A percentile compares a stretch with the other conserved stretches of the same genome.
Conservation (phyloP, 108 stramenopile genomes). For the Licmophora abbreviata region DNA sequence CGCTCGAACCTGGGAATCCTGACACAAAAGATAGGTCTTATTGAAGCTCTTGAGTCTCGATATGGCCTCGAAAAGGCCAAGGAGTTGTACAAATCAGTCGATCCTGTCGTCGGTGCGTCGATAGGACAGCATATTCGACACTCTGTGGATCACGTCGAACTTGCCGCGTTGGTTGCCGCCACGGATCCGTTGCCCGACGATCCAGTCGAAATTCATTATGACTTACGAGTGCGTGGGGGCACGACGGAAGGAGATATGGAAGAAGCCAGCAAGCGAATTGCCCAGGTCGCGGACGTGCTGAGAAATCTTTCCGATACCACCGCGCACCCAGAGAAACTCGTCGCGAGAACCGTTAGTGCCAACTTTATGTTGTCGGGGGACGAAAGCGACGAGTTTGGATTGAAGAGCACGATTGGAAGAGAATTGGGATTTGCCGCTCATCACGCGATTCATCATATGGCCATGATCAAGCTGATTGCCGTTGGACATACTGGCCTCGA, state of each 20-base stretch:
- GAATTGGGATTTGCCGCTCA: constrained; percentile 89
- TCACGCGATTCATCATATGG: constrained; percentile 91
- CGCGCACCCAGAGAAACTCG: constrained; percentile 1
- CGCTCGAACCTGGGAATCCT: constrained; percentile 54
- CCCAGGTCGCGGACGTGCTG: constrained; percentile 27
- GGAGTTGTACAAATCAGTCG: constrained; percentile 34
- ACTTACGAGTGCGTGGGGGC: constrained; percentile 64
- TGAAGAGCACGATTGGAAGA: constrained; percentile 57
- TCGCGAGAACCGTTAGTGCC: constrained; percentile 22
- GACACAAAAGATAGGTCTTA: constrained; percentile 61
- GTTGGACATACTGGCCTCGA: constrained; percentile 30
- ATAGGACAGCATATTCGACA: constrained; percentile 90
- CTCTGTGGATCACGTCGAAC: constrained; percentile 83
- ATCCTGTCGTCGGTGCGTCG: constrained; percentile 68
- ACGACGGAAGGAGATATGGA: constrained; percentile 56
- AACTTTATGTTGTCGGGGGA: constrained; percentile 68
- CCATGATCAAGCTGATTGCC: constrained; percentile 83
- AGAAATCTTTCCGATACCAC: constrained; percentile 7
- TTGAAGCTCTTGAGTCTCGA: constrained; percentile 32
- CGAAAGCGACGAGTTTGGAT: constrained; percentile 42
- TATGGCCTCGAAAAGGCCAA: constrained; percentile 39
- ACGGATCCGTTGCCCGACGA: neutral
- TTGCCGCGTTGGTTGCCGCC: constrained; percentile 36
- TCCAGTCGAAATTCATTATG: constrained; percentile 47
- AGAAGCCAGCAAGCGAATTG: constrained; percentile 50